A percentile compares a stretch with the other conserved stretches of the same genome.
Evolutionary conservation across 108 stramenopile genomes (phyloP).

Genomic region (Schizochytrium sp.): DNA sequence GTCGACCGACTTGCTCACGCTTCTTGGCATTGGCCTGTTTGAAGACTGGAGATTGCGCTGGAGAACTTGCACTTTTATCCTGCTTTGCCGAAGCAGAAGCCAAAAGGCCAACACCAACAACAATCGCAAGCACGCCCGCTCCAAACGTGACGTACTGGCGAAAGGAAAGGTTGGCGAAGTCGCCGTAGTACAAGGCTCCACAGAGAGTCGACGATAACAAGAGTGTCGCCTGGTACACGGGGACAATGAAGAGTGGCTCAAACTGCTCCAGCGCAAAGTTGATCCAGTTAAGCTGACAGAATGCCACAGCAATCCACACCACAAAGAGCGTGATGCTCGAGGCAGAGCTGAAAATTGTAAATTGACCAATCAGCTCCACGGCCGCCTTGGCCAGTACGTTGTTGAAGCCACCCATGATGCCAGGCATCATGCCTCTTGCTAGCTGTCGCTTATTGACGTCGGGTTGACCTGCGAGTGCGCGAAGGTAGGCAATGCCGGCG

Average conservation of each 20-base stretch:
- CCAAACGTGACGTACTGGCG: background rate
- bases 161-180: background rate
- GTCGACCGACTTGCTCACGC: background rate
- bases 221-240: slow-evolving; percentile 19
- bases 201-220: background rate
- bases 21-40: background rate
- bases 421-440: background rate
- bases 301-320: background rate
- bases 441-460: background rate
- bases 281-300: background rate
- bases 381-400: slow-evolving; percentile 9
- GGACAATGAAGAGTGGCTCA: slow-evolving; percentile 5
- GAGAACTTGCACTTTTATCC: background rate
- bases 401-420: slow-evolving; percentile 11
- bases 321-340: background rate
- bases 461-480: background rate
- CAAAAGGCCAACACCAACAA: background rate
- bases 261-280: background rate
- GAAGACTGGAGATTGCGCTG: background rate
- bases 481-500: background rate
- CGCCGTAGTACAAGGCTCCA: background rate
- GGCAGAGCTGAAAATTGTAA: background rate
- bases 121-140: background rate
- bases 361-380: background rate
- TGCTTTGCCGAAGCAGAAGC: background rate